Evolutionary conservation across 768 basidiomycete species (phyloP).

Genomic region (Agrocybe pediades): DNA sequence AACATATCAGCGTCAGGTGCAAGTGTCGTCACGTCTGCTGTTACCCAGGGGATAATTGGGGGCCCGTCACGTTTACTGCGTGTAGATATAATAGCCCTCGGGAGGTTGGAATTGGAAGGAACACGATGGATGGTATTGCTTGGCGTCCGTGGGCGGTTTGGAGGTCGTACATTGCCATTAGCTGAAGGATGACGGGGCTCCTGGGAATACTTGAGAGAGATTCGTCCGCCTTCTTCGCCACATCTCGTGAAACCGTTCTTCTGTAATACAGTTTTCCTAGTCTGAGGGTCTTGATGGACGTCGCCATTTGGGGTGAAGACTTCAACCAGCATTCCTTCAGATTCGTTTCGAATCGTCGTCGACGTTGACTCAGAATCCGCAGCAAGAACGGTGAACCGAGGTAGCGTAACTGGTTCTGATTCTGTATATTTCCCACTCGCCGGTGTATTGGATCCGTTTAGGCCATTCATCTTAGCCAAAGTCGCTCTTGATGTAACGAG

Average conservation of each 20-base stretch:
- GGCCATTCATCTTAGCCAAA: slow-evolving; percentile 19
- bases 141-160: slow-evolving; percentile 37
- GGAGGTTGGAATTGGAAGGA: slow-evolving; percentile 26
- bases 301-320: slow-evolving; percentile 63
- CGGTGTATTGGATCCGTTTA: slow-evolving; percentile 23
- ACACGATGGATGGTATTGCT: slow-evolving; percentile 27
- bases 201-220: slow-evolving; percentile 46
- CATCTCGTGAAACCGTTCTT: slow-evolving; percentile 61
- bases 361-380: slow-evolving; percentile 64
- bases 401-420: slow-evolving; percentile 58
- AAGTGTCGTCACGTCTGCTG: slow-evolving; percentile 56
- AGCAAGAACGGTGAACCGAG: slow-evolving; percentile 69
- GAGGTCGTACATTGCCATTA: slow-evolving; percentile 18
- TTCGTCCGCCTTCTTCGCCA: slow-evolving; percentile 60
- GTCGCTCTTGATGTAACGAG: slow-evolving; percentile 52
- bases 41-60: slow-evolving; percentile 62
- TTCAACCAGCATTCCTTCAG: slow-evolving; percentile 51
- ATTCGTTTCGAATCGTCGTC: slow-evolving; percentile 62
- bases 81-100: slow-evolving; percentile 24
- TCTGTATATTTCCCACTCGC: slow-evolving; percentile 16
- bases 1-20: slow-evolving; percentile 25
- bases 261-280: slow-evolving; percentile 64
- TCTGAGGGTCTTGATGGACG: slow-evolving; percentile 55
- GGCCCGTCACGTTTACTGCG: slow-evolving; percentile 52
- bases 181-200: slow-evolving; percentile 16